These are phyloP conservation scores for Agrostemma githago DNA, from an alignment of 148 eudicot genomes.

Conservation along the genomic window DNA sequence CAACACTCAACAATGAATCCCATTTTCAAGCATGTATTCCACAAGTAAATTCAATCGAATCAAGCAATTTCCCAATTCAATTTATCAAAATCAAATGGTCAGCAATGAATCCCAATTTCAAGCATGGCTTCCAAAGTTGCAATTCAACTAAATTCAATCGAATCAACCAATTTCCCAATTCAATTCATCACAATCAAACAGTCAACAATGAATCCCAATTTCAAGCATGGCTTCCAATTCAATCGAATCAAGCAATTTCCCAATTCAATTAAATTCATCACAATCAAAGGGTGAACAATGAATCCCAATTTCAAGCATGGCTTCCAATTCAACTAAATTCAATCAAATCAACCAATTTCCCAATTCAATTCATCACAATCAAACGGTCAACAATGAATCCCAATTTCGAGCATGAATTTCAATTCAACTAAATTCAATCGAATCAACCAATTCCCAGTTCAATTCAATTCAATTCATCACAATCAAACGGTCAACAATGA, in stretches of 20 bases:
- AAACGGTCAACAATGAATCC: neutral
- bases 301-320: neutral
- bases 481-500: neutral
- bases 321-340: neutral
- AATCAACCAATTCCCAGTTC: neutral
- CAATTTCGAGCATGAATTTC: too few relatives aligned
- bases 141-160: neutral
- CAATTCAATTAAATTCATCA: neutral
- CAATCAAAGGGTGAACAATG: neutral
- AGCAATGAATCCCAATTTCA: neutral
- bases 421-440: neutral
- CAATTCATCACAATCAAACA: neutral
- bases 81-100: neutral
- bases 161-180: neutral
- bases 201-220: too few relatives aligned
- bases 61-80: neutral
- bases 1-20: too few relatives aligned
- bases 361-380: conserved; percentile 4
- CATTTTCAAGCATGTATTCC: too few relatives aligned
- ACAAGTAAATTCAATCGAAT: neutral
- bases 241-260: neutral
- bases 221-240: neutral
- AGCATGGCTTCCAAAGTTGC: neutral
- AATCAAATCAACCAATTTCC: neutral
- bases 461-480: neutral